Conservation (phyloP, 768 basidiomycete species). For the Naganishia friedmannii region DNA sequence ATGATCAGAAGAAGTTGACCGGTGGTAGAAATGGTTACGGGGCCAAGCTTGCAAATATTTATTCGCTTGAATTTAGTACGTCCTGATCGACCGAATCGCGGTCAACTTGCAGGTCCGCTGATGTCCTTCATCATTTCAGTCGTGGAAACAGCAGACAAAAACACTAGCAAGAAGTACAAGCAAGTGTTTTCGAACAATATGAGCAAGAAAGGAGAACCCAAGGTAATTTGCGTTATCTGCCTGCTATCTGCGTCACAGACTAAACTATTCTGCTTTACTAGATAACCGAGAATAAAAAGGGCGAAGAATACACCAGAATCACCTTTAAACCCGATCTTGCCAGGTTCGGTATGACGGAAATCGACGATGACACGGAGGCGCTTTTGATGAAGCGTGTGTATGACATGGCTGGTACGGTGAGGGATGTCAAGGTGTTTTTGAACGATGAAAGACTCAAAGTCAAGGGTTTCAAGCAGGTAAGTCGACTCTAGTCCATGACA, state of each 20-base stretch:
- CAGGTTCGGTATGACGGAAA: slow-evolving; percentile 81
- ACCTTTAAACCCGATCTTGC: slow-evolving; percentile 88
- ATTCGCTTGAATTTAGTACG: slow-evolving; percentile 82
- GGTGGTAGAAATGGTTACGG: slow-evolving; percentile 99
- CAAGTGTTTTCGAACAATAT: slow-evolving; percentile 95
- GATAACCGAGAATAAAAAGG: slow-evolving; percentile 83
- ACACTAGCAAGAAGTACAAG: slow-evolving; percentile 80
- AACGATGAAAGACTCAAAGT: slow-evolving; percentile 88
- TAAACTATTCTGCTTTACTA: slow-evolving; percentile 17
- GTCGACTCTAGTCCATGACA: slow-evolving; percentile 6
- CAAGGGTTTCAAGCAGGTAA: slow-evolving; percentile 76
- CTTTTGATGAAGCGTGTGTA: slow-evolving; percentile 90
- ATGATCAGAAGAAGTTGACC: slow-evolving; percentile 96
- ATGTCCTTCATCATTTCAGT: slow-evolving; percentile 44
- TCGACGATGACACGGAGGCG: slow-evolving; percentile 86
- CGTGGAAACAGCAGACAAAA: slow-evolving; percentile 90
- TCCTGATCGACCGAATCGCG: not conserved
- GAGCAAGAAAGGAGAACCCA: slow-evolving; percentile 77
- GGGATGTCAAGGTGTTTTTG: slow-evolving; percentile 85
- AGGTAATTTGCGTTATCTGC: slow-evolving; percentile 50
- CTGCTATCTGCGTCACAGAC: not conserved
- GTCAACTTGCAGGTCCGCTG: not conserved
- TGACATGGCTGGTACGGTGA: slow-evolving; percentile 93
- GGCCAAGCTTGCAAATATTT: slow-evolving; percentile 96
- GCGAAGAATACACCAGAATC: slow-evolving; percentile 87